phyloP scores from a whole-genome alignment of 768 basidiomycete species.

The Macrolepiota dolichaula region DNA sequence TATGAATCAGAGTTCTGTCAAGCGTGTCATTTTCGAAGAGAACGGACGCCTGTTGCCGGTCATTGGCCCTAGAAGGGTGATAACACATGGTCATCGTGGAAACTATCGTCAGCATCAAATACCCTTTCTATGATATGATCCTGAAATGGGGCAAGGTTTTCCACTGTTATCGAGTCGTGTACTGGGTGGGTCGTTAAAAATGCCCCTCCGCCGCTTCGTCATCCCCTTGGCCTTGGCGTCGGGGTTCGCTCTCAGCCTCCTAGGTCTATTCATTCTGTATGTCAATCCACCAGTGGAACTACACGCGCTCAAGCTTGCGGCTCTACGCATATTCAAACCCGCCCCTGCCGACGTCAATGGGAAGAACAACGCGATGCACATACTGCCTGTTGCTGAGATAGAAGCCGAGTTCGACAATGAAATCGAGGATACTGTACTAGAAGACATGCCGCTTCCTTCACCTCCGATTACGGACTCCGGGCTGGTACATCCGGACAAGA shows the following conservation, averaged over 20 bases:
- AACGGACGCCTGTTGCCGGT: background rate
- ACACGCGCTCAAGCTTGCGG: background rate
- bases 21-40: background rate
- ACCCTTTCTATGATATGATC: background rate
- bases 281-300: background rate
- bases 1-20: background rate
- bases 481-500: background rate
- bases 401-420: background rate
- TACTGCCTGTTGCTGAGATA: background rate
- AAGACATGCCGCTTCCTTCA: background rate
- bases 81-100: background rate
- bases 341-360: background rate
- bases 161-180: background rate
- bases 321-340: background rate
- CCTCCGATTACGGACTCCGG: background rate
- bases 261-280: conserved; percentile 5
- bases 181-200: background rate
- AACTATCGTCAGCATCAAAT: background rate
- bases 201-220: background rate
- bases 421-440: background rate
- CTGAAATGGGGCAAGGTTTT: background rate
- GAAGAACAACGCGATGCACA: background rate
- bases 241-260: background rate
- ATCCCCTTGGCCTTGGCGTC: background rate
- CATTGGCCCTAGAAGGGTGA: background rate